Evolutionary conservation across 306 rosid species (phyloP).

Genomic region (Echinosophora koreensis): DNA sequence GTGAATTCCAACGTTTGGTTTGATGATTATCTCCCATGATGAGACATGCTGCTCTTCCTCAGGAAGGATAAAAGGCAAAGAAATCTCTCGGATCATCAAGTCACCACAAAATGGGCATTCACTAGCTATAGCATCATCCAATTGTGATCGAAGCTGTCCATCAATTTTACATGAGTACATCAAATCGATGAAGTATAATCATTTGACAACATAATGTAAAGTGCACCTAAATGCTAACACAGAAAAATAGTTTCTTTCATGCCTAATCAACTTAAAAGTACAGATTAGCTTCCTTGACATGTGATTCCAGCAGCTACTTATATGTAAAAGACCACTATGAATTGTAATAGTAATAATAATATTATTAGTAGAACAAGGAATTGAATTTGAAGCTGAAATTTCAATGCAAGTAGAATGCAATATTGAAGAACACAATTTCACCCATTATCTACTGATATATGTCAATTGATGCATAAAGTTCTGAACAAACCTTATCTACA

Average conservation of each 20-base stretch:
- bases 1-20: conserved; percentile 70
- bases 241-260: conserved; percentile 10
- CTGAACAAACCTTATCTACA: conserved; percentile 77
- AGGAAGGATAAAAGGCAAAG: conserved; percentile 73
- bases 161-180: conserved; percentile 28
- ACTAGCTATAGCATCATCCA: conserved; percentile 94
- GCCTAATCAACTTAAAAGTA: conserved; percentile 17
- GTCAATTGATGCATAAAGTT: conserved; percentile 43
- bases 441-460: conserved; percentile 21
- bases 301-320: background rate
- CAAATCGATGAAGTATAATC: conserved; percentile 12
- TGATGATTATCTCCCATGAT: conserved; percentile 77
- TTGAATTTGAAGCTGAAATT: conserved; percentile 25
- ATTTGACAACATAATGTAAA: conserved; percentile 10
- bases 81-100: conserved; percentile 91
- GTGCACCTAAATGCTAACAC: background rate
- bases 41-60: conserved; percentile 73
- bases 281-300: conserved; percentile 5
- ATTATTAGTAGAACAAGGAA: background rate
- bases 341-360: background rate
- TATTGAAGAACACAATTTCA: conserved; percentile 5
- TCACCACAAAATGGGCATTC: conserved; percentile 98
- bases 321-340: background rate
- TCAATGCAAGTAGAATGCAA: conserved; percentile 37
- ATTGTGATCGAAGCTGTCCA: conserved; percentile 86